Evolutionary conservation across 345 rosid species (phyloP).

Genomic region (Sapria himalayana): DNA sequence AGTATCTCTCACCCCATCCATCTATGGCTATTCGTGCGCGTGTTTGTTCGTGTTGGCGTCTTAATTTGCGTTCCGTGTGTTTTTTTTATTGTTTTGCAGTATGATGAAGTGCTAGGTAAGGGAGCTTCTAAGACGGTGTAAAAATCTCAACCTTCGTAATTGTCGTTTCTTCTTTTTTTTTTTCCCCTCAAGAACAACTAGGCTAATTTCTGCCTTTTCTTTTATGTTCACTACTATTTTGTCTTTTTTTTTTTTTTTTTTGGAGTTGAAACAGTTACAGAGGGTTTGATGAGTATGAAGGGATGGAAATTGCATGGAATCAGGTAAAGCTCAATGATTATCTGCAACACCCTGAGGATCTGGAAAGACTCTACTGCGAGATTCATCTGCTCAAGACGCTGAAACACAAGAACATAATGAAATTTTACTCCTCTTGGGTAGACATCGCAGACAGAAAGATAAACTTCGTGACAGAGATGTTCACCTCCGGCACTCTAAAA

Average conservation of each 20-base stretch:
- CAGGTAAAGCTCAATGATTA: slow-evolving; percentile 91
- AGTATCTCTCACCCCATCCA: slow-evolving; percentile 17
- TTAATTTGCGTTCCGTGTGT: slow-evolving; percentile 2
- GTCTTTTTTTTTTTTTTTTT: no score
- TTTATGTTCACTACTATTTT: no score
- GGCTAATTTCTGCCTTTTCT: no score
- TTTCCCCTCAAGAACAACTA: no score
- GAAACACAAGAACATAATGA: slow-evolving; percentile 81
- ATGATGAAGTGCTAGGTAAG: slow-evolving; percentile 77
- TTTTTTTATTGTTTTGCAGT: slow-evolving; percentile 26
- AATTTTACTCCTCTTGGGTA: slow-evolving; percentile 82
- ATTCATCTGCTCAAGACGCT: slow-evolving; percentile 86
- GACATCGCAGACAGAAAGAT: slow-evolving; percentile 64
- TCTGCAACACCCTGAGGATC: slow-evolving; percentile 81
- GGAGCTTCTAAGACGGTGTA: slow-evolving; percentile 99
- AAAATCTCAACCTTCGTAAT: slow-evolving; percentile 14
- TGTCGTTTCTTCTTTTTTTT: no score
- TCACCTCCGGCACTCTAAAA: slow-evolving; percentile 85
- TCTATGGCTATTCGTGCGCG: background rate
- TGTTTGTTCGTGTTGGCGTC: slow-evolving; percentile 2
- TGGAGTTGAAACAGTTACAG: slow-evolving; percentile 37
- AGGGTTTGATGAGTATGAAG: slow-evolving; percentile 85
- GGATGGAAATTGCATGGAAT: slow-evolving; percentile 98
- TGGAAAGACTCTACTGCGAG: slow-evolving; percentile 82
- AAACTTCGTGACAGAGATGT: slow-evolving; percentile 87